phyloP scores from a whole-genome alignment of 129 eudicot species.

The Cynara cardunculus region DNA sequence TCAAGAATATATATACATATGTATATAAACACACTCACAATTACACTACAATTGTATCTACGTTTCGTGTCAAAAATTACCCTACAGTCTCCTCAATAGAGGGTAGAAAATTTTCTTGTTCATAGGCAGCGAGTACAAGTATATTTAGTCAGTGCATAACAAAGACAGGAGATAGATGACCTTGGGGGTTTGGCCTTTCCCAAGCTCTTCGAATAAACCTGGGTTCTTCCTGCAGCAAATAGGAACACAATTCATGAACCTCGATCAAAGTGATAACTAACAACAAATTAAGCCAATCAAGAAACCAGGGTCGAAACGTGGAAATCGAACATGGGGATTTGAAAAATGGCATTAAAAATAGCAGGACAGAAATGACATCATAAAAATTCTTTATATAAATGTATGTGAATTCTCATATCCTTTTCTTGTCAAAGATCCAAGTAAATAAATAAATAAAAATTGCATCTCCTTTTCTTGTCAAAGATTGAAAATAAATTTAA shows the following conservation, averaged over 20 bases:
- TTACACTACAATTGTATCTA: background rate
- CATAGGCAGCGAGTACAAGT: background rate
- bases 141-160: too few species aligned
- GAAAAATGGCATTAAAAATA: too few species aligned
- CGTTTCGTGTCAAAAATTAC: background rate
- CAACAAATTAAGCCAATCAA: background rate
- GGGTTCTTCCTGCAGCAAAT: slow-evolving; percentile 55
- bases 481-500: background rate
- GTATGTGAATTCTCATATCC: background rate
- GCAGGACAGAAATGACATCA: background rate
- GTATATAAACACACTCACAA: background rate
- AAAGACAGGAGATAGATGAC: slow-evolving; percentile 26
- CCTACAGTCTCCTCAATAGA: background rate
- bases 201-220: slow-evolving; percentile 48
- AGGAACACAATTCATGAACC: background rate
- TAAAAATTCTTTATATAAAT: too few species aligned
- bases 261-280: background rate
- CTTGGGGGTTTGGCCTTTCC: slow-evolving; percentile 76
- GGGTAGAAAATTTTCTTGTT: background rate
- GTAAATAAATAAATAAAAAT: too few species aligned
- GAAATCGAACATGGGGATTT: background rate
- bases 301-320: background rate
- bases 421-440: background rate
- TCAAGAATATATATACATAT: background rate
- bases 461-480: background rate